Evolutionary conservation across 352 stramenopile species (phyloP).

Genomic region (Globisporangium perplexum): DNA sequence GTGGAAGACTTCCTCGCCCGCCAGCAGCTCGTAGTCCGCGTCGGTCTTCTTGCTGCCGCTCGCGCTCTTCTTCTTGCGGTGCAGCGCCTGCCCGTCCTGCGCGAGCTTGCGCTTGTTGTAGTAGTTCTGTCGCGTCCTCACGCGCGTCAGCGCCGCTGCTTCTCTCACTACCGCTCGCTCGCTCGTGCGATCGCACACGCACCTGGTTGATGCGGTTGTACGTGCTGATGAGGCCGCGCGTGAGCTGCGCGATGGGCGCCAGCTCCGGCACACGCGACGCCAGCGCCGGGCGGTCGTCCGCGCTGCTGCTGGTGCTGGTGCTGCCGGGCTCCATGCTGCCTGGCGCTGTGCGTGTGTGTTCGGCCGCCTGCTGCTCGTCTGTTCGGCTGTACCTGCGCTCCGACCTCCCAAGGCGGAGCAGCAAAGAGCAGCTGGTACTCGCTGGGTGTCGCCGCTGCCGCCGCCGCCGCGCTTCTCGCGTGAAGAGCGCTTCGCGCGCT

Average conservation of each 20-base stretch:
- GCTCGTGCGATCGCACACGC: no score
- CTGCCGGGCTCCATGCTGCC: slow-evolving; percentile 11
- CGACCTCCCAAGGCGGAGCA: no score
- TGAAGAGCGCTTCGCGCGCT: neutral
- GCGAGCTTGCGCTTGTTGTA: slow-evolving; percentile 69
- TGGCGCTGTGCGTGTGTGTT: no score
- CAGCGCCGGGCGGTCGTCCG: neutral
- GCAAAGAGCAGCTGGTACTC: neutral
- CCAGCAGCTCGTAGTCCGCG: slow-evolving; percentile 55
- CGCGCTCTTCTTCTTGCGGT: slow-evolving; percentile 57
- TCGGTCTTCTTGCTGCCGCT: slow-evolving; percentile 20
- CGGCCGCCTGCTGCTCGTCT: neutral
- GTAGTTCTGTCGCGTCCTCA: slow-evolving; percentile 51
- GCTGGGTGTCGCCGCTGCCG: no score
- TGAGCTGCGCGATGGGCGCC: slow-evolving; percentile 77
- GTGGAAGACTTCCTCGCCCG: slow-evolving; percentile 70
- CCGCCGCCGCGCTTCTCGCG: neutral
- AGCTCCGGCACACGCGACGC: slow-evolving; percentile 26
- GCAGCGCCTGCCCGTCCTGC: slow-evolving; percentile 26
- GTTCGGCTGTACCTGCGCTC: neutral
- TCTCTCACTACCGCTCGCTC: neutral
- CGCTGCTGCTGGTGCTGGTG: slow-evolving; percentile 3
- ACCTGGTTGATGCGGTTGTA: slow-evolving; percentile 96
- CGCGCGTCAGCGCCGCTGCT: neutral
- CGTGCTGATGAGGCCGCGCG: slow-evolving; percentile 92